These are phyloP conservation scores for Apiospora malaysiana DNA, from an alignment of 2,329 filamentous ascomycete species.

Conservation along the genomic window DNA sequence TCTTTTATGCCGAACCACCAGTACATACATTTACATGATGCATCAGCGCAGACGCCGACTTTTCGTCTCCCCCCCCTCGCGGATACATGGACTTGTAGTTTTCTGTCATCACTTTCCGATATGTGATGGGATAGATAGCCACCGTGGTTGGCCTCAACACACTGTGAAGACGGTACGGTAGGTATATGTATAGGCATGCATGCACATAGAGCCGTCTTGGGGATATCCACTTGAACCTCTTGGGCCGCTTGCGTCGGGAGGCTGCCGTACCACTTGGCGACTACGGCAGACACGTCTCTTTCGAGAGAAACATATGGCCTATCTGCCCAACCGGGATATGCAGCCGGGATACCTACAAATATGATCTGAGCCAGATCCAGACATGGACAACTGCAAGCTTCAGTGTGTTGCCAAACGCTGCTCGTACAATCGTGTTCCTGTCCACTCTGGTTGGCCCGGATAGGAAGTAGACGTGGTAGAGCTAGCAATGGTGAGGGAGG, in stretches of 20 bases:
- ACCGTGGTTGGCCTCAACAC: neutral
- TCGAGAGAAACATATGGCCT: neutral
- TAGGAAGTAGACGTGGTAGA: neutral
- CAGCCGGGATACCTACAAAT: neutral
- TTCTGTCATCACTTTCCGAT: conserved; percentile 6
- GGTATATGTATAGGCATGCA: neutral
- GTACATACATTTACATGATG: neutral
- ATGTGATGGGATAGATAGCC: neutral
- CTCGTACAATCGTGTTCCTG: neutral
- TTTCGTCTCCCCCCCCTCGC: neutral
- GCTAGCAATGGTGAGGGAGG: conserved; percentile 13
- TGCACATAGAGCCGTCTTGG: neutral
- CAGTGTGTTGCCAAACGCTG: neutral
- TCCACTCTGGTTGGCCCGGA: conserved; percentile 6
- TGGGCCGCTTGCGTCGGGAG: conserved; percentile 11
- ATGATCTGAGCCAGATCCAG: neutral
- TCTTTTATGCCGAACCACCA: conserved; percentile 4
- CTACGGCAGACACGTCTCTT: conserved; percentile 11
- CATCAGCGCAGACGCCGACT: neutral
- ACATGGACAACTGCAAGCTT: neutral
- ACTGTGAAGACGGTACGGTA: neutral
- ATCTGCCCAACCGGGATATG: neutral
- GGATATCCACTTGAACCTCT: neutral
- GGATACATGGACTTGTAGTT: neutral
- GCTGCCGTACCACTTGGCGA: conserved; percentile 1